Base-by-base conservation (phyloP, 371 early-diverging fungal genomes). In the Astathelohania contejeani region DNA sequence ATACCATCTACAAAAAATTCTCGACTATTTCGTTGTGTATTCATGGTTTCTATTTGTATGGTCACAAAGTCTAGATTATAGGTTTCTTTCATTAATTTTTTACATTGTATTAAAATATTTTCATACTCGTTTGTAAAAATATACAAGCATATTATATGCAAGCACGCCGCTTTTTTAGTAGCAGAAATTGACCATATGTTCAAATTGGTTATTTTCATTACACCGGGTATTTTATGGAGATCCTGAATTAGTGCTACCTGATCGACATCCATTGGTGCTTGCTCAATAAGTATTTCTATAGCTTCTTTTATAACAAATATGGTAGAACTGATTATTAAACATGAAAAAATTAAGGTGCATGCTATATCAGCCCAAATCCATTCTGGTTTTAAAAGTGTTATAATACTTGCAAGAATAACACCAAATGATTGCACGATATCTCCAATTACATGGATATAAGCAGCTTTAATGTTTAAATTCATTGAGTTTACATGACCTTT, bases 401-500 rank as follows among this genome's bases (percentile, higher is more conserved):
- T 77, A 49, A 86, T 66, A 0, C 84, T 81, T 26, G 83, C 79
- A 35, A 80, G 72, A 53, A 92, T 85, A 7, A 90, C 86, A n/a
- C 88, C 93, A 19, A 85, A 66, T 2, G 85, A 83, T 0, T 82
- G 82, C 19, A 86, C 68, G 14, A 86, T 66, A 66, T 88, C 88
- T 10, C 86, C 86, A 26, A 88, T 67, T 23, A 85, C 85, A 68
- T 88, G 91, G 32, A 81, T 75, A 71, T 88, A 88, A 18, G 90
- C 83, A 35, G 88, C 88, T 47, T 76, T 80, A 23, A 83, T 73
- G 56, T 82, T 83, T 53, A 83, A 77, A 53, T 80, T 82, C 12
- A 7, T 32, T 32, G 4, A 4, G 12, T 32, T 32, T 32, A 4
- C 32, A 32, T 32, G 32, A 12, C 32, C 12, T 7, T 32, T 4